A percentile compares a stretch with the other conserved stretches of the same genome.
Conservation (phyloP, 768 basidiomycete genomes). For the Serendipita indica region DNA sequence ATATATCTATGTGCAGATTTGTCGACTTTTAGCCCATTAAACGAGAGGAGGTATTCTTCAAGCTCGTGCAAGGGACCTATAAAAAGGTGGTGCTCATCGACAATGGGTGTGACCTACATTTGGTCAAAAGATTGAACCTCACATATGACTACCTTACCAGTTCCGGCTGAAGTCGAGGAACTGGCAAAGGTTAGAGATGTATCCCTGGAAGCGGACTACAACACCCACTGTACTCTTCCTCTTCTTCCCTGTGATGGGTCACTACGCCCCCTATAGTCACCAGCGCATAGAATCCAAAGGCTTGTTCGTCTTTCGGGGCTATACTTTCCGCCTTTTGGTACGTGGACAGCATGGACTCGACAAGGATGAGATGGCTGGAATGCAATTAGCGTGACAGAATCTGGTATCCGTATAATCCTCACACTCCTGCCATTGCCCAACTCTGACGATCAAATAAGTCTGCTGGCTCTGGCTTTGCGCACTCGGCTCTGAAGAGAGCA, state of each 20-base stretch:
- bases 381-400: background rate
- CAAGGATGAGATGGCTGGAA: background rate
- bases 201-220: background rate
- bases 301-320: background rate
- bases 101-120: background rate
- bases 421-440: slow-evolving; percentile 5
- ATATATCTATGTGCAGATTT: background rate
- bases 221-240: background rate
- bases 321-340: background rate
- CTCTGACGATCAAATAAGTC: background rate
- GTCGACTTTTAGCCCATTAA: background rate
- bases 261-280: background rate
- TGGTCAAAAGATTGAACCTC: background rate
- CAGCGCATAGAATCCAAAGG: background rate
- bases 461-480: background rate
- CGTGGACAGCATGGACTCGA: background rate
- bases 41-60: background rate
- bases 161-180: slow-evolving; percentile 1
- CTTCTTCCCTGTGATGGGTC: background rate
- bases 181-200: background rate
- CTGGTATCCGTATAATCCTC: no score
- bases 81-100: slow-evolving; percentile 1
- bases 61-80: slow-evolving; percentile 6
- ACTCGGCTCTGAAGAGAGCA: background rate
- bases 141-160: background rate